A percentile compares a stretch with the other conserved stretches of the same genome.
These are phyloP conservation scores for Zoysia matrella DNA, from an alignment of 202 grass and related monocot genomes.

Conservation along the genomic window DNA sequence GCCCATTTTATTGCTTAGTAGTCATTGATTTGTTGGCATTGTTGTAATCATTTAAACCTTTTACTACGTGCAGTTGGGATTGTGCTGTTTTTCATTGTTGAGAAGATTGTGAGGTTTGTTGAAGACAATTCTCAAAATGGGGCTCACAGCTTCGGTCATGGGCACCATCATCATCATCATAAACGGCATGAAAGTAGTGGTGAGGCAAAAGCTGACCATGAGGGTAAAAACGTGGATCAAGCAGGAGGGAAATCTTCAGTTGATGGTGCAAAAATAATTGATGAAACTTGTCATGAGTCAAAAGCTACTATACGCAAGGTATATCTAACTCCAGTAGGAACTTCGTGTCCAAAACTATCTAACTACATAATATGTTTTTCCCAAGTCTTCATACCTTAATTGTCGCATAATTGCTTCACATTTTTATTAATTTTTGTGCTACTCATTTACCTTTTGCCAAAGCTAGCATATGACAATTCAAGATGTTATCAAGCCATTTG, in stretches of 20 bases:
- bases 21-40: conserved; percentile 3
- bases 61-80: conserved; percentile 80
- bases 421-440: not conserved
- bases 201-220: conserved; percentile 33
- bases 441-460: conserved; percentile 3
- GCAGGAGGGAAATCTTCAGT: conserved; percentile 32
- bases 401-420: not conserved
- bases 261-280: conserved; percentile 49
- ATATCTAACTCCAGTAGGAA: conserved; percentile 26
- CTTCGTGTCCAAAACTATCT: conserved; percentile 2
- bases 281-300: conserved; percentile 41
- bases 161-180: conserved; percentile 62
- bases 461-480: not conserved
- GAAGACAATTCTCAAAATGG: conserved; percentile 74
- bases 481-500: not conserved
- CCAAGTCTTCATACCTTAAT: not conserved
- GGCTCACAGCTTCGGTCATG: conserved; percentile 49
- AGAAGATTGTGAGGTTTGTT: conserved; percentile 97
- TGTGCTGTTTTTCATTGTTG: conserved; percentile 93
- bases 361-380: conserved; percentile 7
- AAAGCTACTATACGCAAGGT: conserved; percentile 76
- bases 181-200: conserved; percentile 47
- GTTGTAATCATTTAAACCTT: conserved; percentile 9
- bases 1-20: conserved; percentile 9
- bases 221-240: conserved; percentile 41